Evolutionary conservation across 2,329 filamentous ascomycete genomes (phyloP).

Genomic region (Atkinsonella texensis): DNA sequence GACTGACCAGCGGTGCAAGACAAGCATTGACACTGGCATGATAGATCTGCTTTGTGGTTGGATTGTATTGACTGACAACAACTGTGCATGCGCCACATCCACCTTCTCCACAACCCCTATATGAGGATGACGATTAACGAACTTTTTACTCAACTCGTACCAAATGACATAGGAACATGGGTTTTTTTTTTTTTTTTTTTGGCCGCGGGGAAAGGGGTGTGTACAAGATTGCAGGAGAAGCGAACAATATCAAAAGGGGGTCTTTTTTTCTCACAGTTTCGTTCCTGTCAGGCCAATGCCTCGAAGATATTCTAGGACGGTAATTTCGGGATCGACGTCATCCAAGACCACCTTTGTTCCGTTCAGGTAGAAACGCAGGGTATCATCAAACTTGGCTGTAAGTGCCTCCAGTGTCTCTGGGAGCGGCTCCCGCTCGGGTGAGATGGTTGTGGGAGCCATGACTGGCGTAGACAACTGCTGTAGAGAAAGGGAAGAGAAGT

Average conservation of each 20-base stretch:
- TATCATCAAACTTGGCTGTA: constrained; percentile 73
- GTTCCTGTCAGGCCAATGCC: constrained; percentile 91
- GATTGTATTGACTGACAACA: constrained; percentile 86
- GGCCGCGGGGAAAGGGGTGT: too few species aligned
- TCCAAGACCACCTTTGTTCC: constrained; percentile 82
- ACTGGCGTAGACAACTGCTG: not conserved
- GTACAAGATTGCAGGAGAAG: not conserved
- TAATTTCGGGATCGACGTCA: constrained; percentile 80
- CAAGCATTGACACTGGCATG: constrained; percentile 97
- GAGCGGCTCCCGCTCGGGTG: constrained; percentile 30
- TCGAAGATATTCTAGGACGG: constrained; percentile 82
- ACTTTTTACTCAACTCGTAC: not conserved
- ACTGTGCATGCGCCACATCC: constrained; percentile 95
- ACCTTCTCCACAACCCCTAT: constrained; percentile 79
- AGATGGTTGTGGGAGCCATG: constrained; percentile 47
- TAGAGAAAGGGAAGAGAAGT: not conserved
- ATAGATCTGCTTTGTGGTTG: constrained; percentile 83
- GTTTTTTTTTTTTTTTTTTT: too few species aligned
- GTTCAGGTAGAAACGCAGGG: constrained; percentile 85
- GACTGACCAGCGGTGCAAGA: constrained; percentile 78
- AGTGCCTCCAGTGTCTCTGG: constrained; percentile 31
- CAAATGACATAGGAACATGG: too few species aligned
- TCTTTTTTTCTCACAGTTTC: constrained; percentile 50
- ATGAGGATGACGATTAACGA: not conserved
- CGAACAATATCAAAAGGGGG: not conserved